Evolutionary conservation across 495 filamentous ascomycete genomes (phyloP), one percentile per base, ranked within the genome.

Genomic region (Penicillium desertorum): DNA sequence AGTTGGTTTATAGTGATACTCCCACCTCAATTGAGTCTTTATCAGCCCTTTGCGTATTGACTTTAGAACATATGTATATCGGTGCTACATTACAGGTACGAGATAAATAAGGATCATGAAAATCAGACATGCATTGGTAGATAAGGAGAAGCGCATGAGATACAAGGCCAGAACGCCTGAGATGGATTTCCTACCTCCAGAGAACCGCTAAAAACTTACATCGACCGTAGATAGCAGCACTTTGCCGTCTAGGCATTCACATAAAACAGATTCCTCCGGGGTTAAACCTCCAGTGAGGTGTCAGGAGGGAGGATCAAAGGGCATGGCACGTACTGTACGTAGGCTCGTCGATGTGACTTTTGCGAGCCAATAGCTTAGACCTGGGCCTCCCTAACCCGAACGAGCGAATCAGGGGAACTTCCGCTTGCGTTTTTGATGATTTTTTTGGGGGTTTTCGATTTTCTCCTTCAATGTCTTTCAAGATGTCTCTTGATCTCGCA

Each of bases 131-230:
- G n/a, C 7, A 45, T 45, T 54, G 30, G 43, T 45, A 55, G 42
- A 34, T 41, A 25, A 32, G 3, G 47, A 58, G 19, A 12, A 44
- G 4, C 29, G 17, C 7, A 45, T 27, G 46, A 42, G 8, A 32
- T 22, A 11, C 22, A 14, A 23, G 25, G 42, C 29, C 9, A 16
- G 17, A 58, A 44, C 43, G 36, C 45, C 49, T 22, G 27, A 20
- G 27, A 45, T 47, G 41, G 34, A 54, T 49, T 56, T 53, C 59
- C 62, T 65, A 62, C 54, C 57, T 65, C 50, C 29, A 59, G 54
- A 53, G 58, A 59, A 52, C 46, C 44, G 53, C 44, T 49, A 53
- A 51, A 61, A 49, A 66, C 64, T 64, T 62, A 67, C 64, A 60
- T 62, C 45, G 42, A 45, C 50, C 17, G 39, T 52, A 53, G 44